phyloP scores from a whole-genome alignment of 2,329 filamentous ascomycete species.

The Dactylonectria macrodidyma region DNA sequence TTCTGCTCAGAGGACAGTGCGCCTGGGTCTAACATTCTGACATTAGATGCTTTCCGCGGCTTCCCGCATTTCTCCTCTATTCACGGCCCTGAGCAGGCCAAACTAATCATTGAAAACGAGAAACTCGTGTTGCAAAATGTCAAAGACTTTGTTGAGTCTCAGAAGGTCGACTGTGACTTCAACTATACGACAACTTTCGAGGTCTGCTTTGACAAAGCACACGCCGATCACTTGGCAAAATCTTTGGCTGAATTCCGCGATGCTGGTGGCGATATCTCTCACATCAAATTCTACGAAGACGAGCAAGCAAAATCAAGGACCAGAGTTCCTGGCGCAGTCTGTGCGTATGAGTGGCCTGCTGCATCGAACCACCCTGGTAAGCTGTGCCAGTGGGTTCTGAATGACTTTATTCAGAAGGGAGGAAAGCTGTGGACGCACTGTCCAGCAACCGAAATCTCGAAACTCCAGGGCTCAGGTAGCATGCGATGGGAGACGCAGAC shows the following conservation, averaged over 20 bases:
- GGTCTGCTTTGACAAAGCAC: constrained; percentile 63
- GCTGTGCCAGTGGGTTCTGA: constrained; percentile 63
- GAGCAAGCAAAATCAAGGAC: constrained; percentile 48
- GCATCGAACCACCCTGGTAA: constrained; percentile 65
- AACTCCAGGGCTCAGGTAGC: background rate
- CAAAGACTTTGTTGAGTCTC: constrained; percentile 57
- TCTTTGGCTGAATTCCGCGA: constrained; percentile 41
- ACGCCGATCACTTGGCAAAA: constrained; percentile 57
- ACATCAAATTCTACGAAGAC: constrained; percentile 13
- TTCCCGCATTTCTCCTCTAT: constrained; percentile 44
- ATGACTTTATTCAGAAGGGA: constrained; percentile 54
- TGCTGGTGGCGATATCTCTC: constrained; percentile 17
- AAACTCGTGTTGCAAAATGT: constrained; percentile 48
- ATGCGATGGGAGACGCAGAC: constrained; percentile 3
- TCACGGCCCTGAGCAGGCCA: constrained; percentile 29
- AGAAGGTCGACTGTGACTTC: constrained; percentile 62
- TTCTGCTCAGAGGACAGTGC: too few relatives aligned
- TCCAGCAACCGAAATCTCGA: constrained; percentile 2
- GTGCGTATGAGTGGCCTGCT: constrained; percentile 67
- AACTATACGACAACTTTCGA: constrained; percentile 62
- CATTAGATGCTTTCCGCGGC: constrained; percentile 60
- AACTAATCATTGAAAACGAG: constrained; percentile 16
- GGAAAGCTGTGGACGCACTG: constrained; percentile 51
- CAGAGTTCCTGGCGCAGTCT: constrained; percentile 54
- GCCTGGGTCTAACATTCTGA: too few relatives aligned